A percentile compares a stretch with the other conserved stretches of the same genome.
phyloP scores from a whole-genome alignment of 176 grass and related monocot species.

The Triticum urartu region DNA sequence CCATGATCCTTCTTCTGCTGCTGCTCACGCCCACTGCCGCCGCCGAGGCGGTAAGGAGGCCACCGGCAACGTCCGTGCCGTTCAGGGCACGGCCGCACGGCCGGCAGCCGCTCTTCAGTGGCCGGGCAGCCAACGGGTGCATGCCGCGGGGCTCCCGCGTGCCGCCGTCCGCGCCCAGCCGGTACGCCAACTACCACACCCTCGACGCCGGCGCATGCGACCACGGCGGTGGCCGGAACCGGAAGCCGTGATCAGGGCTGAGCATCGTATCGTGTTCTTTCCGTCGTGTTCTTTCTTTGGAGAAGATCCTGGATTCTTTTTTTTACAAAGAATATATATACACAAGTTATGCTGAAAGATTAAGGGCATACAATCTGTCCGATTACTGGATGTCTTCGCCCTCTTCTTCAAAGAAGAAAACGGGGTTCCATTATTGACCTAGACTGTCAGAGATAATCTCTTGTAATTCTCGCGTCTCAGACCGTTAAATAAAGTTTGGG shows the following conservation, averaged over 20 bases:
- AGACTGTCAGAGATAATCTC: not conserved
- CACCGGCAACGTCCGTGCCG: not conserved
- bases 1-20: constrained; percentile 26
- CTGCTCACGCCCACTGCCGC: not conserved
- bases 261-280: not conserved
- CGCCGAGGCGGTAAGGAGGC: not conserved
- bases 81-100: constrained; percentile 4
- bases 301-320: not conserved
- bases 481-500: not conserved
- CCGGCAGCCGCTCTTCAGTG: constrained; percentile 24
- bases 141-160: constrained; percentile 58
- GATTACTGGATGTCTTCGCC: not conserved
- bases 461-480: not conserved
- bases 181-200: constrained; percentile 74
- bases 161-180: constrained; percentile 81
- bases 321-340: not conserved
- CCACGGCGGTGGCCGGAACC: not conserved
- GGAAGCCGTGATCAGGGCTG: constrained; percentile 23
- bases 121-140: constrained; percentile 52
- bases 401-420: not conserved
- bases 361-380: not conserved
- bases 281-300: not conserved
- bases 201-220: constrained; percentile 55
- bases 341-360: not conserved
- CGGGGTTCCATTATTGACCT: not conserved